Evolutionary conservation across 495 filamentous ascomycete species (phyloP).

Genomic region (Neurospora sp.): DNA sequence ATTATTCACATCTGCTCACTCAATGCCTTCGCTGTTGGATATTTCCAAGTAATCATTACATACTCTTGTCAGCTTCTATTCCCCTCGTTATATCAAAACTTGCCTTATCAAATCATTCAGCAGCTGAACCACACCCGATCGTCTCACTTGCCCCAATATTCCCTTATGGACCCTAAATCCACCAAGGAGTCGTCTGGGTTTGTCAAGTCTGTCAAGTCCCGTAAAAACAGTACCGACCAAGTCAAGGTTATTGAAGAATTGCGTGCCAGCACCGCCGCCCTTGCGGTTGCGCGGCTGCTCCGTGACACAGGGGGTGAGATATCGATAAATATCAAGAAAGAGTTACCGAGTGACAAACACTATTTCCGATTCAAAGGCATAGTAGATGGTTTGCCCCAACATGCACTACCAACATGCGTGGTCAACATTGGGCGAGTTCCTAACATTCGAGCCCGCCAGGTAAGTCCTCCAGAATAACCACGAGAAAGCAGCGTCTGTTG

Average conservation of each 20-base stretch:
- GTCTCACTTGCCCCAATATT: not conserved
- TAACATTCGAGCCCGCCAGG: not conserved
- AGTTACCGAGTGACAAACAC: not conserved
- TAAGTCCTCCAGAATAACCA: not conserved
- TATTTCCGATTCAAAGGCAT: not conserved
- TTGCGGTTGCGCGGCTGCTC: not conserved
- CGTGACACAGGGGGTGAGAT: not conserved
- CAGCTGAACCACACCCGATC: not conserved
- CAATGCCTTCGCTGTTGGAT: not conserved
- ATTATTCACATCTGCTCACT: not conserved
- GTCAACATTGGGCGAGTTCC: not conserved
- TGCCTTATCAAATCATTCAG: not conserved
- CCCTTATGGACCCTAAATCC: not conserved
- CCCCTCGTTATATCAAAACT: not conserved
- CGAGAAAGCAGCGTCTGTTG: not conserved
- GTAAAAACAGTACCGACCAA: not conserved
- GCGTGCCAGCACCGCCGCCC: not conserved
- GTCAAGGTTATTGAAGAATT: not conserved
- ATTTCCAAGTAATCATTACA: not conserved
- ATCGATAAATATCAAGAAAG: not conserved
- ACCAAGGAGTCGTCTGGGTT: not conserved
- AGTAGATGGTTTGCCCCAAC: not conserved
- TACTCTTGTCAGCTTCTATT: not conserved
- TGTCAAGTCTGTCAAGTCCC: not conserved
- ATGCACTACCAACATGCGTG: not conserved